A percentile compares a stretch with the other conserved stretches of the same genome.
phyloP scores from a whole-genome alignment of 2,329 filamentous ascomycete genomes.

The Didymella sp. region DNA sequence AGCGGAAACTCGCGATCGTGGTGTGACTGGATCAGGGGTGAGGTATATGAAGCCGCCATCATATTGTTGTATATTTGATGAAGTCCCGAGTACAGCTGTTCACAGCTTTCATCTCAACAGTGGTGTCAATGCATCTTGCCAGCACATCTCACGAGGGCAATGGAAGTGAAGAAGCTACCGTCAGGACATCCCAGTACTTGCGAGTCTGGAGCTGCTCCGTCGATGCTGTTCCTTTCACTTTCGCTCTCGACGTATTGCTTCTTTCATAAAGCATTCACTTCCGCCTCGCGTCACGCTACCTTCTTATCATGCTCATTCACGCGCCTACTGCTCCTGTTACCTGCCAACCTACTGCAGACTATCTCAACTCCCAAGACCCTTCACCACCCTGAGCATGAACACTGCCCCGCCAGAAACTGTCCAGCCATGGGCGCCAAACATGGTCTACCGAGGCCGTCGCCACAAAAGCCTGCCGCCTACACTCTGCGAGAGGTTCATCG shows the following conservation, averaged over 20 bases:
- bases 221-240: neutral
- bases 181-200: too few species aligned
- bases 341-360: neutral
- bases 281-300: neutral
- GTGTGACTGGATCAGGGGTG: too few species aligned
- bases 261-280: neutral
- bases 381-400: neutral
- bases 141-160: too few species aligned
- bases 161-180: too few species aligned
- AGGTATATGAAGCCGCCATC: too few species aligned
- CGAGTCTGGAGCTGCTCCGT: neutral
- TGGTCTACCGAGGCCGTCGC: neutral
- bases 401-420: neutral
- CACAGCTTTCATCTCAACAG: too few species aligned
- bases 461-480: neutral
- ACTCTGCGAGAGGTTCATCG: neutral
- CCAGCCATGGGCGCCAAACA: slow-evolving; percentile 4
- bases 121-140: too few species aligned
- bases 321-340: neutral
- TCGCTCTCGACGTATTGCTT: neutral
- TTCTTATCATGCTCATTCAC: neutral
- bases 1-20: too few species aligned
- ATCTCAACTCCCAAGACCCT: neutral
- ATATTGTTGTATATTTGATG: too few species aligned
- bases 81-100: too few species aligned